Evolutionary conservation across 768 basidiomycete species (phyloP), one percentile per base, ranked within the genome.

Genomic region (Mrakia gelida): DNA sequence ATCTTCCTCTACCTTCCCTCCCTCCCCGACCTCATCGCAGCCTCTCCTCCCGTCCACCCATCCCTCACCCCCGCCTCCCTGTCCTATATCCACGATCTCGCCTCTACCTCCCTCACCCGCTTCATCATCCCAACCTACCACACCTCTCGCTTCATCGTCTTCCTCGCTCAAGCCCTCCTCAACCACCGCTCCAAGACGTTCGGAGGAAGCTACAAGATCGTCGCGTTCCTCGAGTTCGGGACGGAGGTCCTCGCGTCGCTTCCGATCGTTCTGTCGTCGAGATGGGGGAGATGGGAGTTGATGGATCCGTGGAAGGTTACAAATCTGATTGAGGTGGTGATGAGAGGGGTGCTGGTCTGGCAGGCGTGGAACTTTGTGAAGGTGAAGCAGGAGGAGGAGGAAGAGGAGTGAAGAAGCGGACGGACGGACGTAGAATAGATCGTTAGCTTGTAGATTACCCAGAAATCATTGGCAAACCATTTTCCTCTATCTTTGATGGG

Each of bases 161-260:
- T 59, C 59, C 59, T 59, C 59, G 59, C 59, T 59, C 59, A 59
- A 59, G 28, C 59, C 59, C 59, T 59, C 59, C 59, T 59, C 59
- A 59, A 59, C n/a, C 59, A 59, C 13, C 59, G 59, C 59, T 59
- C 59, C 59, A 59, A 59, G 59, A 59, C 59, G 59, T 59, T 59
- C 59, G 59, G 59, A 59, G 59, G 59, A 28, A 59, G n/a, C 59
- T 59, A 59, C 59, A 59, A 59, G 59, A 13, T 59, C 59, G 59
- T 59, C 28, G 59, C 59, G 59, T 59, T 59, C 59, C 59, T 59
- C 59, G 59, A 59, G 59, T 59, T 59, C n/a, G 59, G 59, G 28
- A n/a, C 59, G 59, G 59, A 59, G n/a, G 59, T 59, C 11, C 59
- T 59, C 26, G 13, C 59, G 59, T 59, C 59, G 59, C 59, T 59